Evolutionary conservation across 371 early-diverging fungal species (phyloP), one percentile per base, ranked within the genome.

Genomic region (Apophysomyces elegans): DNA sequence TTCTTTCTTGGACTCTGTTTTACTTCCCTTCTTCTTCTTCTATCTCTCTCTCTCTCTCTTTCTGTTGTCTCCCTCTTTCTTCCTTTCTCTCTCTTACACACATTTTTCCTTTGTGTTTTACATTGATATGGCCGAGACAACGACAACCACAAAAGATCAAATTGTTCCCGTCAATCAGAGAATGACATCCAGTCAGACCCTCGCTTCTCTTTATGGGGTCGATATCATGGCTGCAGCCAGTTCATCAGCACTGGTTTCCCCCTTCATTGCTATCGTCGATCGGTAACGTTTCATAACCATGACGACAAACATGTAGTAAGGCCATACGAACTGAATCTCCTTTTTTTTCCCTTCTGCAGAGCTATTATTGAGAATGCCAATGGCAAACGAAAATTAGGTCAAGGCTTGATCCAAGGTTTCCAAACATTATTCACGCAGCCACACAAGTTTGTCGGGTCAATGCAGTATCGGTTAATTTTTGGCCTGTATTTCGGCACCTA

Each of bases 221-320:
- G 86, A 85, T 64, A 12, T 82, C 4, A 59, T 70, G 37, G 71
- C 84, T 12, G 86, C 86, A 13, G 68, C 72, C 16, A 35, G 79
- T 8, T 79, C 86, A 7, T 79, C 86, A 11, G 75, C 77, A 37
- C 38, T 71, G 58, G 86, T 87, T 7, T 65, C 86, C 1, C 90
- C 90, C 5, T 84, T 88, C 67, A 88, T 89, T 59, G 73, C 90
- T 57, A 79, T 89, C 57, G 84, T 89, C 45, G 90, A 89, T 72
- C 80, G 87, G 80, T 85, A 76, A 63, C 18, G 21, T 36, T 18
- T 9, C 2, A 26, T 26, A 26, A 26, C 32, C 32, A 26, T 26
- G 32, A 26, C 32, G 32, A 26, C 32, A 3, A 2, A 26, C 32
- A 26, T 26, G 32, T 2, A 26, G 32, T 0, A 26, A 26, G 32